Evolutionary conservation across 352 stramenopile species (phyloP), one percentile per base, ranked within the genome.

Genomic region (Pythium rhizo-oryzae): DNA sequence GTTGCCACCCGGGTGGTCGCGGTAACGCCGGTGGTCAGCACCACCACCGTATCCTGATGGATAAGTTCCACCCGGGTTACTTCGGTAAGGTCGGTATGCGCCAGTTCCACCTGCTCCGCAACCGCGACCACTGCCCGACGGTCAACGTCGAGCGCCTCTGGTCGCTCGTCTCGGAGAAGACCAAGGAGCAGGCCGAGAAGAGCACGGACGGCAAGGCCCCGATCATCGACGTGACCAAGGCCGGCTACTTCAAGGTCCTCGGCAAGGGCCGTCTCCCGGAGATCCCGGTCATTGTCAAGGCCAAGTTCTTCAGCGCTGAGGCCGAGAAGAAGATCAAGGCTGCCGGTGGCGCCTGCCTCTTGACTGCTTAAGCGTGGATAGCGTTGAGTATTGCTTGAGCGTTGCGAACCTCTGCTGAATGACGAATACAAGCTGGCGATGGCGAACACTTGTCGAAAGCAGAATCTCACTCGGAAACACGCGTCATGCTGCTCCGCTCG

Each of bases 31-130:
- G 98, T 98, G 98, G 98, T 84, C 97, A 99, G 85, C 98, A 99
- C 84, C 98, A 99, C 87, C 98, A 99, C 92, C 95, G 98, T 75
- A 99, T 99, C 86, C 90, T 99, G 52, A 98, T 99, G 78, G 98
- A 99, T 92, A 99, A 99, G 90, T 99, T 99, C 83, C 97, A 99
- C 81, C 97, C 98, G 82, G 98, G 98, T 97, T 99, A 99, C 92
- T 99, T 99, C 77, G 98, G 98, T 95, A 99, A 99, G 91, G 97
- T 99, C 69, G 98, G 98, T 97, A 99, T 99, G 98, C 94, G 98
- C 75, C 97, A 99, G 63, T 99, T 99, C 85, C 98, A 99, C 80
- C 50, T 98, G 59, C 87, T 99, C 70, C 90, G 89, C 66, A 99
- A 99, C 89, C 86, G 96, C 62, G 85, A 87, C 65, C 98, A 98